These are phyloP conservation scores for Xylaria telfairii DNA, from an alignment of 495 filamentous ascomycete species.

Conservation along the genomic window DNA sequence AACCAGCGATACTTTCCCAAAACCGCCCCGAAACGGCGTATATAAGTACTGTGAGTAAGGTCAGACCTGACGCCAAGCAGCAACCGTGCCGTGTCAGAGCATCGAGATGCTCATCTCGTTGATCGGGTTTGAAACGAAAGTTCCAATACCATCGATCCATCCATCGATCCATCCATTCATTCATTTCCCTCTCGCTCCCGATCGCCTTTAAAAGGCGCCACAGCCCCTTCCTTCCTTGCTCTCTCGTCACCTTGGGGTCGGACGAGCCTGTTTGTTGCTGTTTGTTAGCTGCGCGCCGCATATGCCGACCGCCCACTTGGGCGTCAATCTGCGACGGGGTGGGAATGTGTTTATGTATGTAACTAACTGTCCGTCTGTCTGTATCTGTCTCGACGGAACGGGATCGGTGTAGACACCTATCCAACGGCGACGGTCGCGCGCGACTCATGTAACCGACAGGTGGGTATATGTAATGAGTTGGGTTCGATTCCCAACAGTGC, in stretches of 20 bases:
- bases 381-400: not conserved
- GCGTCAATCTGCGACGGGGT: not conserved
- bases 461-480: not conserved
- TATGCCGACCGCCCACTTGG: not conserved
- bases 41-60: slow-evolving; percentile 6
- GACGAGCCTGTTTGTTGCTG: not conserved
- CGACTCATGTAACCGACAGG: not conserved
- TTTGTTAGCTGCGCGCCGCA: not conserved
- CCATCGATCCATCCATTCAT: too few species aligned
- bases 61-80: not conserved
- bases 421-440: not conserved
- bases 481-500: not conserved
- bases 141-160: too few species aligned
- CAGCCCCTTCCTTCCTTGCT: not conserved
- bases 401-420: not conserved
- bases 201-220: not conserved
- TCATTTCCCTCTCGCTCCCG: not conserved
- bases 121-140: too few species aligned
- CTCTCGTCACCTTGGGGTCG: not conserved
- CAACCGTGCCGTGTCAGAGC: slow-evolving; percentile 10
- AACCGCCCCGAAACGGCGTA: not conserved
- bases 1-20: not conserved
- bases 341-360: too few species aligned
- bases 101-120: slow-evolving; percentile 7
- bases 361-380: too few species aligned